Base-by-base conservation (phyloP, 2,329 filamentous ascomycete genomes). In the Colletotrichum scovillei region DNA sequence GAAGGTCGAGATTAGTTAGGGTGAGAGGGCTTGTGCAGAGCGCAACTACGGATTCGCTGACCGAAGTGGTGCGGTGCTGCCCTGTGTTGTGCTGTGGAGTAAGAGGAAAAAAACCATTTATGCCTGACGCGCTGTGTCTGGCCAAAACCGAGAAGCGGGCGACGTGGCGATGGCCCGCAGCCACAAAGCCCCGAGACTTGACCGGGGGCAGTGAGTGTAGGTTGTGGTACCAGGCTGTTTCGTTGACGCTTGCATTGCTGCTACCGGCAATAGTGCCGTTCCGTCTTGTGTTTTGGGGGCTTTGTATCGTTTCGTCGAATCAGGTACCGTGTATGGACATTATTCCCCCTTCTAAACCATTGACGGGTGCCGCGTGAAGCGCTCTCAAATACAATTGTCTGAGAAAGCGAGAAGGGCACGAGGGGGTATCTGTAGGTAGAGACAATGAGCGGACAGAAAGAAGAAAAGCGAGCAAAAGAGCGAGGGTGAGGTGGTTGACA, bases 81-180 rank as follows among this genome's bases (percentile, higher is more conserved):
- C 30, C 12, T 28, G 30, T 9, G 46, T 35, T 9, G 49, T 26
- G 62, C n/a, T 35, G 62, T 49, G 60, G 62, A 49, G 42, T 49
- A 49, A 49, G 9, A 49, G 8, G 7, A 11, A 49, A 42, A 16
- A 24, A 5, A n/a, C 57, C 5, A 55, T 35, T 24, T 55, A 24
- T n/a, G 46, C 62, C 46, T 26, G 7, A 63, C n/a, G 16, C 52
- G 28, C n/a, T 11, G 42, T 35, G 16, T 49, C 42, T 49, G 60
- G 30, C 28, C 42, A 19, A 63, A 63, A 52, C 12, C 12, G 42
- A 52, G 49, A 69, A 5, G 28, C 30, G 67, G 55, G 56, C 55
- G 58, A 68, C 63, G 66, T 72, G 66, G 65, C 59, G 66, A 72
- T 63, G 46, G 52, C 28, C 65, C 11, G 53, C 66, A 58, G 59